These are phyloP conservation scores for Penicillium chermesinum DNA, from an alignment of 495 filamentous ascomycete species.

Conservation along the genomic window DNA sequence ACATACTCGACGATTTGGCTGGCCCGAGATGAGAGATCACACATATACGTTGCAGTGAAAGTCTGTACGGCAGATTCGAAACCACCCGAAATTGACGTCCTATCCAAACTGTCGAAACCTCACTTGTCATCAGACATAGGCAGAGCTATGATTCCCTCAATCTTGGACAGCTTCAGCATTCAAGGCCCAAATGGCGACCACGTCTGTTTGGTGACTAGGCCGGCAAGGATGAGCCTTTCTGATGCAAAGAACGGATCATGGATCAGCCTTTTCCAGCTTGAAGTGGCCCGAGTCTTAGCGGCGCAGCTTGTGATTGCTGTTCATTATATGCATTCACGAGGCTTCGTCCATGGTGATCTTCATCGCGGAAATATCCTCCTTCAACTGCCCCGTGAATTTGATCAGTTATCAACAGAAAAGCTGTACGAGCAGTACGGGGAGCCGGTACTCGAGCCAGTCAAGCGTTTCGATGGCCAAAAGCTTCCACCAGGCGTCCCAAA, in stretches of 20 bases:
- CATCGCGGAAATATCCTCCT: slow-evolving; percentile 26
- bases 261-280: not conserved
- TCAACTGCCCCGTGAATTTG: slow-evolving; percentile 14
- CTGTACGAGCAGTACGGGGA: slow-evolving; percentile 28
- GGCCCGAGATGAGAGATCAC: not conserved
- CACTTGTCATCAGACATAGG: not conserved
- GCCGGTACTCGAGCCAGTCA: slow-evolving; percentile 17
- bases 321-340: not conserved
- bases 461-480: slow-evolving; percentile 17
- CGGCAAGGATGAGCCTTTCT: not conserved
- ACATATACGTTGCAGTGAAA: not conserved
- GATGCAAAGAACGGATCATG: not conserved
- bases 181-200: not conserved
- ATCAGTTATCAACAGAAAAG: slow-evolving; percentile 22
- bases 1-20: not conserved
- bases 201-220: not conserved
- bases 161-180: not conserved
- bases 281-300: not conserved
- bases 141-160: not conserved
- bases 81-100: not conserved
- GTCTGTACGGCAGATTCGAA: not conserved
- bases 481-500: slow-evolving; percentile 14
- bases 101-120: not conserved
- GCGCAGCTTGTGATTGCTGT: not conserved
- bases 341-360: slow-evolving; percentile 12